phyloP scores from a whole-genome alignment of 176 grass and related monocot species.

The Musa troglodytarum region DNA sequence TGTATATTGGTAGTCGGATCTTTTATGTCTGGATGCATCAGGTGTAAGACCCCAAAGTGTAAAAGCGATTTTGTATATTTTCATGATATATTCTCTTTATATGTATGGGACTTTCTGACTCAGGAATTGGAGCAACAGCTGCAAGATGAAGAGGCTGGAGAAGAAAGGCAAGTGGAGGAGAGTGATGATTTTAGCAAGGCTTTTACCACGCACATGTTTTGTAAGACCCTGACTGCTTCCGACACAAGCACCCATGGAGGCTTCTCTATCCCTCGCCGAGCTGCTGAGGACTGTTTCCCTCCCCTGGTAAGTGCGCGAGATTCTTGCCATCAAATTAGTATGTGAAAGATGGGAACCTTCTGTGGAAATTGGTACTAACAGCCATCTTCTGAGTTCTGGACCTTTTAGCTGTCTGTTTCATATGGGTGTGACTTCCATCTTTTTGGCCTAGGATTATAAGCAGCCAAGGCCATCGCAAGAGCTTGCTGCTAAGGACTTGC shows the following conservation, averaged over 20 bases:
- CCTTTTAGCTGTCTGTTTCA: neutral
- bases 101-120: neutral
- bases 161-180: constrained; percentile 30
- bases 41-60: too few species aligned
- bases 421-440: neutral
- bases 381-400: neutral
- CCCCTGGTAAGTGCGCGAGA: constrained; percentile 45
- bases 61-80: too few species aligned
- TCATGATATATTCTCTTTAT: too few species aligned
- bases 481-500: constrained; percentile 89
- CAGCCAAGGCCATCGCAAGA: constrained; percentile 92
- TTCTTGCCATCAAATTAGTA: too few species aligned
- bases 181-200: constrained; percentile 30
- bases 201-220: constrained; percentile 76
- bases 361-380: neutral
- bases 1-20: too few species aligned
- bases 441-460: constrained; percentile 63
- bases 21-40: too few species aligned
- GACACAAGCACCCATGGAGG: constrained; percentile 94
- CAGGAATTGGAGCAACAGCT: constrained; percentile 24
- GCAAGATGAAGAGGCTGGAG: constrained; percentile 26
- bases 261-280: constrained; percentile 89
- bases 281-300: constrained; percentile 93
- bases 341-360: too few species aligned
- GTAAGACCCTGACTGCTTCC: constrained; percentile 89